Evolutionary conservation across 1,284 basidiomycete genomes (phyloP).

Genomic region (Papiliotrema flavescens): DNA sequence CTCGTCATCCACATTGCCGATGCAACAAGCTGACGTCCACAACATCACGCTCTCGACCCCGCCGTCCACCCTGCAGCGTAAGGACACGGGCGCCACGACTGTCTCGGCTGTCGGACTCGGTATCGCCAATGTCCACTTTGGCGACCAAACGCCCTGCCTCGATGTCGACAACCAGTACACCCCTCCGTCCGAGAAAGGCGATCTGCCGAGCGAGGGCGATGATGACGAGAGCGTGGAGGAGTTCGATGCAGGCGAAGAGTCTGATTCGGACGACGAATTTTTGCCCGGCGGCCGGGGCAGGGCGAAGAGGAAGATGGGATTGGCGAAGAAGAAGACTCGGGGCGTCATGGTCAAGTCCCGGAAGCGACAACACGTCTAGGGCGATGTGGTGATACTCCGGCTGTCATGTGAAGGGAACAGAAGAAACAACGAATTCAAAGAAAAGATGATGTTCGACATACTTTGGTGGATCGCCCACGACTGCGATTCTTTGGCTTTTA

Average conservation of each 20-base stretch:
- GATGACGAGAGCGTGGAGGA: constrained; percentile 20
- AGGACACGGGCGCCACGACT: constrained; percentile 7
- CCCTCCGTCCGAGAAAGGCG: not conserved
- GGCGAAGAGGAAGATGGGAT: constrained; percentile 6
- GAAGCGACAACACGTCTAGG: not conserved
- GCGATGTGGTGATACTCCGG: no score
- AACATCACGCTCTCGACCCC: constrained; percentile 33
- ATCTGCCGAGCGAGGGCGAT: not conserved
- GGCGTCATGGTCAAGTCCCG: not conserved
- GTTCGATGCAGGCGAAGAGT: constrained; percentile 8
- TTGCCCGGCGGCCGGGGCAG: constrained; percentile 21
- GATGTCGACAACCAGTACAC: not conserved
- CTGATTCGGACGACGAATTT: constrained; percentile 36
- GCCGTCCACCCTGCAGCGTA: constrained; percentile 16
- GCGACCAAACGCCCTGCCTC: not conserved
- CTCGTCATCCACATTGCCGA: not conserved
- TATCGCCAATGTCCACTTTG: constrained; percentile 39
- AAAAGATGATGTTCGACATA: no score
- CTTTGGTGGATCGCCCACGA: no score
- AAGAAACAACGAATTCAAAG: no score
- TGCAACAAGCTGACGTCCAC: constrained; percentile 12
- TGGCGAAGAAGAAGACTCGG: constrained; percentile 4
- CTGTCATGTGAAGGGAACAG: no score
- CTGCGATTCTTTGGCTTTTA: no score
- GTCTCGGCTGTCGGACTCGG: constrained; percentile 38